A percentile compares a stretch with the other conserved stretches of the same genome.
Conservation (phyloP, 2,329 filamentous ascomycete genomes). For the Cladophialophora carrionii region DNA sequence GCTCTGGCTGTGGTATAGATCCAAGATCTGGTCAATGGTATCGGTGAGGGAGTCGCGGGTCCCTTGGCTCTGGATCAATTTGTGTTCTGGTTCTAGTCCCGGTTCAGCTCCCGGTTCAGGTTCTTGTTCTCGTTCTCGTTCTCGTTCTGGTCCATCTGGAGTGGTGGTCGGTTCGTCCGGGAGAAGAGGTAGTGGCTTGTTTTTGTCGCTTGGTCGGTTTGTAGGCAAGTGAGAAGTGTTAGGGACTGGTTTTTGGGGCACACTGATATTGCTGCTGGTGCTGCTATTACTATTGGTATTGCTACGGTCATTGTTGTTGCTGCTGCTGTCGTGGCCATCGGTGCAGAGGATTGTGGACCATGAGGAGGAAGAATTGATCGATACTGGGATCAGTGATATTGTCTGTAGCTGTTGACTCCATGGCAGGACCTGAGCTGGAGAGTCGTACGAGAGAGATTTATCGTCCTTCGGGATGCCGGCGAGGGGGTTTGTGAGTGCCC, state of each 20-base stretch:
- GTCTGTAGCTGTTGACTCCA: background rate
- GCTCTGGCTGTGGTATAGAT: background rate
- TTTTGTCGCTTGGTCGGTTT: background rate
- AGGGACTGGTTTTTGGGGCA: background rate
- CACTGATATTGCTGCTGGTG: background rate
- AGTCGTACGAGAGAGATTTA: background rate
- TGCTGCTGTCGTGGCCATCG: background rate
- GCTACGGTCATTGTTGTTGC: background rate
- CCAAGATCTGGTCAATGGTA: background rate
- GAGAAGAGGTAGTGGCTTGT: background rate
- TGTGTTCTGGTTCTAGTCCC: background rate
- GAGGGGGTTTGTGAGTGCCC: background rate
- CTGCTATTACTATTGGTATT: too few relatives aligned
- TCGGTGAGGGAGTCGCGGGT: background rate
- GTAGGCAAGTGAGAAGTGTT: background rate
- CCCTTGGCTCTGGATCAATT: background rate
- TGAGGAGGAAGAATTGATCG: background rate
- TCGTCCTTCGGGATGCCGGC: background rate
- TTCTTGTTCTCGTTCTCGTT: background rate
- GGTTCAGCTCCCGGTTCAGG: background rate
- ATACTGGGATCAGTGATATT: background rate
- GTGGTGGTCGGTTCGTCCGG: background rate
- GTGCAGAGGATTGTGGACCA: constrained; percentile 1
- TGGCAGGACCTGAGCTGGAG: background rate
- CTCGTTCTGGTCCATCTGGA: background rate